A percentile compares a stretch with the other conserved stretches of the same genome.
These are phyloP conservation scores for Termitomyces sp. DNA, from an alignment of 768 basidiomycete genomes.

Conservation along the genomic window DNA sequence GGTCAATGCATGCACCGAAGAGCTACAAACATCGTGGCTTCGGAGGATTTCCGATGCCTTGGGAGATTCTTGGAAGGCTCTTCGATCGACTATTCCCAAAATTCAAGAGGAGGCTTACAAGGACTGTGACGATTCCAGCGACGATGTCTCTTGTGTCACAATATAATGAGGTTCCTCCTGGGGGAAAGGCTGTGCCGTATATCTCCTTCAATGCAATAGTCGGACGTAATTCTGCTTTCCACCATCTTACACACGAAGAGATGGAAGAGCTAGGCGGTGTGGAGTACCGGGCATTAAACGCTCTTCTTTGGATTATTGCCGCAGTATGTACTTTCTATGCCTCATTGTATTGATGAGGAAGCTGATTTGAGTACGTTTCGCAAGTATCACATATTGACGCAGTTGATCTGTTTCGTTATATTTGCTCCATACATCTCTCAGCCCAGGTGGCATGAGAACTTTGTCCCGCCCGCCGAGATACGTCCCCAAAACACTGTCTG, in stretches of 20 bases:
- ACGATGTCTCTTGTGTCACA: slow-evolving; percentile 55
- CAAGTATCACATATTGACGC: slow-evolving; percentile 75
- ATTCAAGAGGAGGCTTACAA: slow-evolving; percentile 48
- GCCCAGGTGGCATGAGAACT: slow-evolving; percentile 51
- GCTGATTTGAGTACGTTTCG: background rate
- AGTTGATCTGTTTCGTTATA: slow-evolving; percentile 64
- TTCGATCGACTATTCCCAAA: slow-evolving; percentile 60
- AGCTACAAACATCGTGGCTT: slow-evolving; percentile 42
- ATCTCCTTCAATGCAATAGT: slow-evolving; percentile 82
- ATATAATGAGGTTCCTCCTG: slow-evolving; percentile 27
- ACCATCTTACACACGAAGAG: slow-evolving; percentile 68
- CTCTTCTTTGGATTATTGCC: slow-evolving; percentile 76
- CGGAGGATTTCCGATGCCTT: slow-evolving; percentile 75
- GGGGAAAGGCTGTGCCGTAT: slow-evolving; percentile 63
- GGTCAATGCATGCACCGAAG: slow-evolving; percentile 14
- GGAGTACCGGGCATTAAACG: slow-evolving; percentile 82
- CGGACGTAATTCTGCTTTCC: slow-evolving; percentile 76
- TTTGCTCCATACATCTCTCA: slow-evolving; percentile 77
- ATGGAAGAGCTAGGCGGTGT: slow-evolving; percentile 91
- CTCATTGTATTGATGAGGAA: background rate
- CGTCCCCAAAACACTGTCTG: slow-evolving; percentile 56
- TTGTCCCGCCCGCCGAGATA: slow-evolving; percentile 54
- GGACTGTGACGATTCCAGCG: slow-evolving; percentile 71
- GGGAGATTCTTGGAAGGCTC: slow-evolving; percentile 42
- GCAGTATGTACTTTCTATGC: slow-evolving; percentile 42